phyloP scores from a whole-genome alignment of 768 basidiomycete species.

The Cubamyces sp. region DNA sequence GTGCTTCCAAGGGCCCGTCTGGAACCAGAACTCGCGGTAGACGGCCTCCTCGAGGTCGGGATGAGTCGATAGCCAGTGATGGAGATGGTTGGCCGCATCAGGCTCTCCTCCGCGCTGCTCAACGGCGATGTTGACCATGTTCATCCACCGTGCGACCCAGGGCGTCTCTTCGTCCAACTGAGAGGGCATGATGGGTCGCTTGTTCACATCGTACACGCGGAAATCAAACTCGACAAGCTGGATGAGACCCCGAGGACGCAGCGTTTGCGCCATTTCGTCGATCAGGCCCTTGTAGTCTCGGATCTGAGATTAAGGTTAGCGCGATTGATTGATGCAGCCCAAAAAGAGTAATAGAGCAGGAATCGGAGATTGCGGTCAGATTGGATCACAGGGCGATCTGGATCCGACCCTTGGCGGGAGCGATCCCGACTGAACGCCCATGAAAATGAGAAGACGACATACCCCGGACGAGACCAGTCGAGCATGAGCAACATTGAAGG shows the following conservation, averaged over 20 bases:
- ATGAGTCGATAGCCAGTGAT: constrained; percentile 58
- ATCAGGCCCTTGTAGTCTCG: constrained; percentile 66
- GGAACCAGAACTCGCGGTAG: constrained; percentile 64
- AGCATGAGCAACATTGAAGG: constrained; percentile 77
- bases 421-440: constrained; percentile 19
- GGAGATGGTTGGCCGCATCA: constrained; percentile 61
- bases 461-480: constrained; percentile 77
- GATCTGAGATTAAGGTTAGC: constrained; percentile 50
- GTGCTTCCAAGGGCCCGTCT: constrained; percentile 54
- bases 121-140: constrained; percentile 56
- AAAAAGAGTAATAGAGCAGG: constrained; percentile 21
- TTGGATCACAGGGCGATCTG: constrained; percentile 16
- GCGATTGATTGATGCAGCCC: constrained; percentile 6
- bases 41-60: constrained; percentile 62
- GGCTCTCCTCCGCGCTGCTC: constrained; percentile 60
- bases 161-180: constrained; percentile 44
- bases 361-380: constrained; percentile 24
- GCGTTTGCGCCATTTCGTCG: constrained; percentile 65
- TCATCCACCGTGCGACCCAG: constrained; percentile 68
- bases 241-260: constrained; percentile 73
- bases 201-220: constrained; percentile 56
- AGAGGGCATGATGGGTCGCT: constrained; percentile 45
- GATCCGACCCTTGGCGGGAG: constrained; percentile 6
- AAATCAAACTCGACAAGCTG: constrained; percentile 75
- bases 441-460: constrained; percentile 34